These are phyloP conservation scores for Gillenia trifoliata DNA, from an alignment of 306 rosid species.

Conservation along the genomic window DNA sequence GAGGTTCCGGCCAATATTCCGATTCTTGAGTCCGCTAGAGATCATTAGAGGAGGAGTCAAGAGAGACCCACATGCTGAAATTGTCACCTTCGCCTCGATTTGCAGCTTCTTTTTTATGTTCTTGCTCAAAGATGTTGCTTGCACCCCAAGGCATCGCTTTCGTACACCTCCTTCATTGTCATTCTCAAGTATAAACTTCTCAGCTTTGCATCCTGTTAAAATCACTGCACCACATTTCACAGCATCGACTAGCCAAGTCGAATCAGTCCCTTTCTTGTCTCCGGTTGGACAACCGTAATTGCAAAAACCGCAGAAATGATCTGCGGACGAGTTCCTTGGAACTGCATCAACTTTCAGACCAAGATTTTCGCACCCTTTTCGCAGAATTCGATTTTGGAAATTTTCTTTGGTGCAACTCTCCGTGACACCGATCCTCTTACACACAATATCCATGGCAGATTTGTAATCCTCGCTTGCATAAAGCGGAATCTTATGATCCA, in stretches of 20 bases:
- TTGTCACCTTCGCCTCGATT: slow-evolving; percentile 70
- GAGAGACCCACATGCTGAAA: slow-evolving; percentile 78
- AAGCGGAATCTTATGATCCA: slow-evolving; percentile 53
- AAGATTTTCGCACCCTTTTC: slow-evolving; percentile 71
- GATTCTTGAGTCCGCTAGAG: slow-evolving; percentile 70
- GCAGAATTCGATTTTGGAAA: slow-evolving; percentile 66
- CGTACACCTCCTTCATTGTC: slow-evolving; percentile 26
- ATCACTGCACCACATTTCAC: slow-evolving; percentile 72
- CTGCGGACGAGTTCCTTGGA: slow-evolving; percentile 54
- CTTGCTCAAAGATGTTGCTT: slow-evolving; percentile 43
- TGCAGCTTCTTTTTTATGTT: slow-evolving; percentile 53
- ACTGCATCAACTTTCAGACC: slow-evolving; percentile 66
- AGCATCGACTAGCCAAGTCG: slow-evolving; percentile 86
- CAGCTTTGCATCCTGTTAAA: slow-evolving; percentile 78
- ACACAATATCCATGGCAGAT: slow-evolving; percentile 73
- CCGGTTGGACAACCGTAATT: slow-evolving; percentile 71
- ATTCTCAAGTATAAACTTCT: slow-evolving; percentile 45
- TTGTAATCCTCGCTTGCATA: slow-evolving; percentile 54
- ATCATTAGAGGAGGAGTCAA: slow-evolving; percentile 71
- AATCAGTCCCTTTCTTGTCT: slow-evolving; percentile 65
- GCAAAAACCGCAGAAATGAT: slow-evolving; percentile 88
- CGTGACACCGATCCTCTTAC: slow-evolving; percentile 69
- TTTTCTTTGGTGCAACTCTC: slow-evolving; percentile 43
- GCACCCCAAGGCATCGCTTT: slow-evolving; percentile 64
- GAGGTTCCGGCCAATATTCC: slow-evolving; percentile 71